Evolutionary conservation across 2,329 filamentous ascomycete genomes (phyloP).

Genomic region (Nothopassalora personata): DNA sequence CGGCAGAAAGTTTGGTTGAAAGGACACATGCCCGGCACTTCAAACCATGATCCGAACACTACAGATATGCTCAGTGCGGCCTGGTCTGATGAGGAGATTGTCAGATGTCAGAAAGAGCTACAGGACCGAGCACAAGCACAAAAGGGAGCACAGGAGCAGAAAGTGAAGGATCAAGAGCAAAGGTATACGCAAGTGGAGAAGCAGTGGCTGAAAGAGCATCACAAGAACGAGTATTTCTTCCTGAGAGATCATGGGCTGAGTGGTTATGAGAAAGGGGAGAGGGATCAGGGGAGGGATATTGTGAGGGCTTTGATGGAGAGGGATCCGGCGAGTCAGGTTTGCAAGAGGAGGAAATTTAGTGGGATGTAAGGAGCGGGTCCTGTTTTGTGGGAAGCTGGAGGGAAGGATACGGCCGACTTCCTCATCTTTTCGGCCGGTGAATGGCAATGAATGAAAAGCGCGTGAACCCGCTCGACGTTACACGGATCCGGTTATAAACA

Average conservation of each 20-base stretch:
- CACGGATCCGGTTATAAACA: no score
- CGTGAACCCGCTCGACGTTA: no score
- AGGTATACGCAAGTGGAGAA: conserved; percentile 23
- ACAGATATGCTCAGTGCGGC: background rate
- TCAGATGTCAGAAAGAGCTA: background rate
- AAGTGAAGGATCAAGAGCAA: background rate
- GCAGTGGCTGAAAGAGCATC: conserved; percentile 34
- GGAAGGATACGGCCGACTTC: no score
- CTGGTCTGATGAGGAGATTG: background rate
- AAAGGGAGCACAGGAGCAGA: background rate
- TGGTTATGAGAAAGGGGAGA: conserved; percentile 38
- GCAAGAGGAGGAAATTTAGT: background rate
- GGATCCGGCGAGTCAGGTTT: background rate
- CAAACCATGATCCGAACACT: background rate
- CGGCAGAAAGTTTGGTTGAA: background rate
- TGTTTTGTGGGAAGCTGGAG: no score
- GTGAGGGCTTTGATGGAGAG: conserved; percentile 27
- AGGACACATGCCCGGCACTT: background rate
- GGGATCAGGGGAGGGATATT: conserved; percentile 33
- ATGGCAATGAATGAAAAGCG: no score
- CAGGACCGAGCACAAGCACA: background rate
- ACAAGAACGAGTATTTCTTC: conserved; percentile 33
- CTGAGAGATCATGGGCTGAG: conserved; percentile 28
- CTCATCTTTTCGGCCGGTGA: no score
- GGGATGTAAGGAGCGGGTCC: no score